Conservation (phyloP, 805 yeast species). For the Kodamaea laetipori region DNA sequence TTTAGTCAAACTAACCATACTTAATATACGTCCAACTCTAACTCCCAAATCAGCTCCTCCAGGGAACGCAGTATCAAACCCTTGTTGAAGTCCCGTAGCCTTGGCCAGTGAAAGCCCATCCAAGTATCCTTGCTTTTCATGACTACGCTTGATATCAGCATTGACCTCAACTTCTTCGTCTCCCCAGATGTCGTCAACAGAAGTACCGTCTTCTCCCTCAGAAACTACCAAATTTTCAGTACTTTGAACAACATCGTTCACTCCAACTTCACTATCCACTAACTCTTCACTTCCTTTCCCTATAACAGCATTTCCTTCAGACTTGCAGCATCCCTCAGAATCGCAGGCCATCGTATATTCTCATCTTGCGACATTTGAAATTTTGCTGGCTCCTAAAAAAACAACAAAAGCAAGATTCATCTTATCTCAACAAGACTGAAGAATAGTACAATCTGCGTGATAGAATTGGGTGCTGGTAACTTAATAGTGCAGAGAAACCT, state of each 20-base stretch:
- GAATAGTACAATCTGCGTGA: conserved; percentile 5
- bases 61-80: conserved; percentile 81
- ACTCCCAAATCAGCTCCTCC: conserved; percentile 72
- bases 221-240: not conserved
- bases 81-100: conserved; percentile 69
- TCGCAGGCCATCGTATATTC: conserved; percentile 8
- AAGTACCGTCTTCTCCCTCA: not conserved
- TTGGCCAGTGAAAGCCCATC: conserved; percentile 75
- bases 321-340: conserved; percentile 1
- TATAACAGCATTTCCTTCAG: not conserved
- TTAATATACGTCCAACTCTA: conserved; percentile 64
- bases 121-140: conserved; percentile 77
- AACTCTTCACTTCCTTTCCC: not conserved
- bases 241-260: not conserved
- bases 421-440: conserved; percentile 2
- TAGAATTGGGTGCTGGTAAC: conserved; percentile 24
- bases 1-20: conserved; percentile 36
- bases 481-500: conserved; percentile 9
- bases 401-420: conserved; percentile 6
- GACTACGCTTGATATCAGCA: conserved; percentile 54
- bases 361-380: conserved; percentile 5
- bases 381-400: conserved; percentile 6
- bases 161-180: conserved; percentile 28
- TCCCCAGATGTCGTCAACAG: conserved; percentile 33
- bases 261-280: not conserved